Conservation (phyloP, 768 basidiomycete genomes). For the Mycena olivaceomarginata region DNA sequence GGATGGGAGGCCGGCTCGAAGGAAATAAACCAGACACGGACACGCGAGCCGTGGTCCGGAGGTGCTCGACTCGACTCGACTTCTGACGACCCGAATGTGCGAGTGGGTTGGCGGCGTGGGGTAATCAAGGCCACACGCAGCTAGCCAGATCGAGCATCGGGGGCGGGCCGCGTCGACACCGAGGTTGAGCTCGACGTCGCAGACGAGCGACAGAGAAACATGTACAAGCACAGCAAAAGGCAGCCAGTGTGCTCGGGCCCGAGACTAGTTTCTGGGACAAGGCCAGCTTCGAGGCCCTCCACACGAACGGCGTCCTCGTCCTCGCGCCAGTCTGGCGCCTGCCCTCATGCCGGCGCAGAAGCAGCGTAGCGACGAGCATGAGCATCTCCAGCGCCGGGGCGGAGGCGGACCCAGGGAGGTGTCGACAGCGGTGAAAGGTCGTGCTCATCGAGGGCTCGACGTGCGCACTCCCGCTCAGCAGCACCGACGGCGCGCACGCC, state of each 20-base stretch:
- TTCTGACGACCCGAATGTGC: neutral
- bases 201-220: neutral
- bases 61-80: neutral
- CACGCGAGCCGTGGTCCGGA: too few relatives aligned
- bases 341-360: slow-evolving; percentile 27
- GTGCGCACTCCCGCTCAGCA: neutral
- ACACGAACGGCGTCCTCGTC: neutral
- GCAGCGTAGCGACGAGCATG: slow-evolving; percentile 32
- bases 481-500: neutral
- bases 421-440: neutral
- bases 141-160: neutral
- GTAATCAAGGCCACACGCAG: neutral
- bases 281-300: neutral
- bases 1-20: too few relatives aligned
- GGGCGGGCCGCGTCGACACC: neutral
- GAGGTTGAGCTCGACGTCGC: neutral
- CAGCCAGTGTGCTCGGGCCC: neutral
- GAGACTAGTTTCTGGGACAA: neutral
- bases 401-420: neutral
- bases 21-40: too few relatives aligned
- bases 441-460: too few relatives aligned
- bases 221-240: neutral
- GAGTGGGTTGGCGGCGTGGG: neutral
- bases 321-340: neutral
- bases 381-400: neutral